These are phyloP conservation scores for Lipomyces mesembrius DNA, from an alignment of 805 yeast species.

Conservation along the genomic window DNA sequence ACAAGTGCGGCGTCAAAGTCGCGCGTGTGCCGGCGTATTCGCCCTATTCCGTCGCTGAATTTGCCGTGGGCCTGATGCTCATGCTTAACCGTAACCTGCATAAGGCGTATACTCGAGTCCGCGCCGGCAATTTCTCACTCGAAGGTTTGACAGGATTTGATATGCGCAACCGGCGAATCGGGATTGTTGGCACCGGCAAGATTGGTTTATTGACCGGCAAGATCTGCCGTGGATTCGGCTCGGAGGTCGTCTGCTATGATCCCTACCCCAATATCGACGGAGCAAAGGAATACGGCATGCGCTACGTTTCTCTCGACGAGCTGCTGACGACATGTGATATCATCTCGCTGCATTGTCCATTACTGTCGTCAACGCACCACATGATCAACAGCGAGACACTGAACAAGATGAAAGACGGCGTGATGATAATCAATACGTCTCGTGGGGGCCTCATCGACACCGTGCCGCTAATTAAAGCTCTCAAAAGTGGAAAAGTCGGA, in stretches of 20 bases:
- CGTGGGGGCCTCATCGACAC: constrained; percentile 58
- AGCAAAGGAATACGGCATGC: constrained; percentile 47
- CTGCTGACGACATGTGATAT: constrained; percentile 50
- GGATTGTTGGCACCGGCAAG: constrained; percentile 56
- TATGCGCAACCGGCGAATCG: constrained; percentile 50
- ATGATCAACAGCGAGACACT: constrained; percentile 50
- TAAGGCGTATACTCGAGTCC: constrained; percentile 41
- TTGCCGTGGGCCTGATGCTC: constrained; percentile 41
- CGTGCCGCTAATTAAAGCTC: constrained; percentile 46
- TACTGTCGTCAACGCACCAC: constrained; percentile 53
- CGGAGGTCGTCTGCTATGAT: constrained; percentile 53
- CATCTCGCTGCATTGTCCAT: constrained; percentile 53
- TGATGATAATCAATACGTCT: constrained; percentile 54
- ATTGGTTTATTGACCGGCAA: constrained; percentile 53
- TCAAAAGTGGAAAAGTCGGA: constrained; percentile 53
- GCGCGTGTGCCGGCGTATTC: constrained; percentile 43
- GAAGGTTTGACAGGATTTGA: constrained; percentile 42
- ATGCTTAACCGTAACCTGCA: constrained; percentile 42
- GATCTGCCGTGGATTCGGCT: constrained; percentile 52
- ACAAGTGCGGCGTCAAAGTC: constrained; percentile 35
- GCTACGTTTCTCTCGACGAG: constrained; percentile 49
- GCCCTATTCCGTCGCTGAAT: constrained; percentile 43
- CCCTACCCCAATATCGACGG: constrained; percentile 44
- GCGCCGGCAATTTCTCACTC: constrained; percentile 41
- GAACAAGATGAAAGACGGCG: constrained; percentile 53